Evolutionary conservation across 2,329 filamentous ascomycete genomes (phyloP).

Genomic region (Calonectria naviculata): DNA sequence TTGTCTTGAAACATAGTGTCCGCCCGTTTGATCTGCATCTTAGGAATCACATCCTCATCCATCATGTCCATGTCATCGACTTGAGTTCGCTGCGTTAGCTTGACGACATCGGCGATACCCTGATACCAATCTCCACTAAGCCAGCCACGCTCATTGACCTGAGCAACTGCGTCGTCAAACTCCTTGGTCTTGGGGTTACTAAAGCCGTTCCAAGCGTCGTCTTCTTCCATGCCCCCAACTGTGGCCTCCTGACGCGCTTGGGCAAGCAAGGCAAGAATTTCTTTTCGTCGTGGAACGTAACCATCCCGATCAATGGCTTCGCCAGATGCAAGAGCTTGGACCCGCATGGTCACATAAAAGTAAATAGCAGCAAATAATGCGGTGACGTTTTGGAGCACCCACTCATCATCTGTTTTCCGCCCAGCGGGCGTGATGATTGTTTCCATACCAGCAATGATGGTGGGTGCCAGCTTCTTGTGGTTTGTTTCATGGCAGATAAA

Average conservation of each 20-base stretch:
- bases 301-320: conserved; percentile 53
- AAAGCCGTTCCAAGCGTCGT: conserved; percentile 67
- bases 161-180: conserved; percentile 70
- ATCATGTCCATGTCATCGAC: conserved; percentile 48
- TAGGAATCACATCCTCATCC: conserved; percentile 47
- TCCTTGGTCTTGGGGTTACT: conserved; percentile 59
- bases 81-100: conserved; percentile 43
- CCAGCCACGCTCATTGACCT: conserved; percentile 68
- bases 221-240: conserved; percentile 53
- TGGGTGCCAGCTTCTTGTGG: conserved; percentile 72
- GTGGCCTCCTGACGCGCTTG: conserved; percentile 54
- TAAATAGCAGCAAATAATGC: conserved; percentile 70
- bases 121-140: conserved; percentile 72
- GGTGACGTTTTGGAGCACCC: conserved; percentile 60
- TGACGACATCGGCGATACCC: conserved; percentile 66
- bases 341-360: conserved; percentile 67
- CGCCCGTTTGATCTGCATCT: conserved; percentile 58
- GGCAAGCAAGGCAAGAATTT: conserved; percentile 56
- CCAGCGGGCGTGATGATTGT: conserved; percentile 58
- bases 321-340: conserved; percentile 54
- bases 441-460: conserved; percentile 80
- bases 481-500: conserved; percentile 70
- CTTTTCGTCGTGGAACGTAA: conserved; percentile 58
- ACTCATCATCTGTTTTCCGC: conserved; percentile 58
- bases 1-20: conserved; percentile 82